Conservation (phyloP, 192 early-diverging fungal genomes). For the Obelidium mucronatum region DNA sequence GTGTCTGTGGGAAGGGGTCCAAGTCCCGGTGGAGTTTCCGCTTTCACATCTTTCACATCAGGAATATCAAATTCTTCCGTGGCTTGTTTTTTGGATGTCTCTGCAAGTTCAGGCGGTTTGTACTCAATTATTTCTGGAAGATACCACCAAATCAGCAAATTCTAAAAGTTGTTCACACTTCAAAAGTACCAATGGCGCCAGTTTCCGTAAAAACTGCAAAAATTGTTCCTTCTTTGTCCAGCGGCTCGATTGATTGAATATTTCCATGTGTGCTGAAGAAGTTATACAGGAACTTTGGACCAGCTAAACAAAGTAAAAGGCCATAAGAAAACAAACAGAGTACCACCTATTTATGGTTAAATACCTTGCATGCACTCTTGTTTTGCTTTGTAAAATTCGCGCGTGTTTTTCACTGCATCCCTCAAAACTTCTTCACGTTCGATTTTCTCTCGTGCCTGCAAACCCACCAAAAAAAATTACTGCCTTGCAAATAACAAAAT, state of each 20-base stretch:
- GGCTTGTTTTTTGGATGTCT: too few species aligned
- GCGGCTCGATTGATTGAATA: neutral
- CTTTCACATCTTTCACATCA: too few species aligned
- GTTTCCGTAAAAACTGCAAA: constrained; percentile 23
- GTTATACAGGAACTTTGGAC: constrained; percentile 29
- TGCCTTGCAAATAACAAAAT: too few species aligned
- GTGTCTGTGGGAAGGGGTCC: neutral
- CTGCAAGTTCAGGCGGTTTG: neutral
- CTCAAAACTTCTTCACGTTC: constrained; percentile 1
- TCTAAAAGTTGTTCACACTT: neutral
- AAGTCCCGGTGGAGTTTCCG: neutral
- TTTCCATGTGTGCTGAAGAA: constrained; percentile 18
- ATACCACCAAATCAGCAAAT: neutral
- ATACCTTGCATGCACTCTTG: constrained; percentile 30
- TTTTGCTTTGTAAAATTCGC: constrained; percentile 12
- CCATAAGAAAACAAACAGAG: neutral
- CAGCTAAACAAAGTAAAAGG: neutral
- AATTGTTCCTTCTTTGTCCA: neutral
- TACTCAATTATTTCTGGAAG: constrained; percentile 3
- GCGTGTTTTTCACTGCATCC: constrained; percentile 9
- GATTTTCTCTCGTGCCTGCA: neutral
- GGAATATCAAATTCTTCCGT: too few species aligned
- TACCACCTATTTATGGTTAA: neutral
- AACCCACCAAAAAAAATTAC: too few species aligned
- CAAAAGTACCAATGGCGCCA: constrained; percentile 7